Base-by-base conservation (phyloP, 805 yeast genomes). In the Brettanomyces sp. region DNA sequence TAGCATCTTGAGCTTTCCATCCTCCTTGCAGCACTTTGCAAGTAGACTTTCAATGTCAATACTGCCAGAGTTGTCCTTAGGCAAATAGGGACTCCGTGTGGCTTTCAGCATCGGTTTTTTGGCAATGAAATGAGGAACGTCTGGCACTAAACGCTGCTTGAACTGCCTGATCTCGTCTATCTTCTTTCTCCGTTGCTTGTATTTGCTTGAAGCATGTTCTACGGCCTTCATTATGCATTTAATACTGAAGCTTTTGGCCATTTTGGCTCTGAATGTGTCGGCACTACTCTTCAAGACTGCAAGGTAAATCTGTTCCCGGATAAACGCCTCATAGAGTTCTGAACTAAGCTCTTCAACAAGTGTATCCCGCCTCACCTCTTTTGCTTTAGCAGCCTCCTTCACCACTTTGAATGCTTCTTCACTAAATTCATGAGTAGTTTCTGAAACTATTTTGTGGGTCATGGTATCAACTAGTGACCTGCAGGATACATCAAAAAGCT, bases 251-350 rank as follows among this genome's bases (percentile, higher is more conserved):
- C 44, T 52, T 48, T 68, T 70, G 24, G 77, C 43, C 2, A 53
- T 54, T 7, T 45, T 54, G 0, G 63, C 52, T 39, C 72, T 58
- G 39, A 68, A 57, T 1, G 49, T 32, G n/a, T 66, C 72, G 0
- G 93, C 84, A 40, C 64, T 60, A 2, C 66, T 57, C 28, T 73
- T 73, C 38, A 73, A 54, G 0, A 67, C 60, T 3, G 64, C 58
- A 36, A 73, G 59, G 53, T 70, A 77, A 0, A 76, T 56, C 36
- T 74, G 67, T 51, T 84, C 90, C 39, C 74, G 70, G 38, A 85
- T 55, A 53, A 85, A 81, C 0, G 90, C 85, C 14, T 60, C 56
- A 50, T 67, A 82, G 1, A 85, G 57, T 37, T 79, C 42, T 3
- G 13, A 9, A 13, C 30, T 25, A 14, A 39, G 34, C 33, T 13